These are phyloP conservation scores for Astrephomene gubernaculifera DNA, from an alignment of 139 green algal genomes.

Conservation along the genomic window DNA sequence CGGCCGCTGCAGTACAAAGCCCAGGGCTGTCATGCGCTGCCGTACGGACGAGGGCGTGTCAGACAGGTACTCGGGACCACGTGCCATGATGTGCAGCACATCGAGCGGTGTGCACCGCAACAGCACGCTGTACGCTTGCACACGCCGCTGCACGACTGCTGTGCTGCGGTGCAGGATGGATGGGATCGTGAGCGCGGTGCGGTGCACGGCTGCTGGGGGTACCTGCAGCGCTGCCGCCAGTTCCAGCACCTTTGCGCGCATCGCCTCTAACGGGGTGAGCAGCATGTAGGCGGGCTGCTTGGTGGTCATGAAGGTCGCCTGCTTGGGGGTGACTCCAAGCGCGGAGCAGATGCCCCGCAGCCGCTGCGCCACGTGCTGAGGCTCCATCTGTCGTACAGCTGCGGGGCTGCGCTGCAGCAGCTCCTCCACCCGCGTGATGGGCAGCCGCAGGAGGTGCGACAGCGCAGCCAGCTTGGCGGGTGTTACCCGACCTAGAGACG, in stretches of 20 bases:
- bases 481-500: constrained; percentile 19
- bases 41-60: constrained; percentile 34
- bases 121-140: constrained; percentile 1
- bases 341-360: constrained; percentile 12
- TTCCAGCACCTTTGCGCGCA: background rate
- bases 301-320: constrained; percentile 41
- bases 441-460: constrained; percentile 23
- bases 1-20: constrained; percentile 34
- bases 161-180: constrained; percentile 37
- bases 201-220: constrained; percentile 1
- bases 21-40: constrained; percentile 35
- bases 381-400: constrained; percentile 16
- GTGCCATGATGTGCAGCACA: constrained; percentile 37
- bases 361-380: background rate
- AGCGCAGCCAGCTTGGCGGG: constrained; percentile 40
- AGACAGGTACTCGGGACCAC: constrained; percentile 48
- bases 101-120: constrained; percentile 8
- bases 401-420: constrained; percentile 35
- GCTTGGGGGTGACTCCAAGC: background rate
- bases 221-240: constrained; percentile 32
- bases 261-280: constrained; percentile 7
- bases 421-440: constrained; percentile 21
- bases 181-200: constrained; percentile 8
- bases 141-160: background rate
- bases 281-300: constrained; percentile 45